These are phyloP conservation scores for Pseudopithomyces chartarum DNA, from an alignment of 2,329 filamentous ascomycete species.

Conservation along the genomic window DNA sequence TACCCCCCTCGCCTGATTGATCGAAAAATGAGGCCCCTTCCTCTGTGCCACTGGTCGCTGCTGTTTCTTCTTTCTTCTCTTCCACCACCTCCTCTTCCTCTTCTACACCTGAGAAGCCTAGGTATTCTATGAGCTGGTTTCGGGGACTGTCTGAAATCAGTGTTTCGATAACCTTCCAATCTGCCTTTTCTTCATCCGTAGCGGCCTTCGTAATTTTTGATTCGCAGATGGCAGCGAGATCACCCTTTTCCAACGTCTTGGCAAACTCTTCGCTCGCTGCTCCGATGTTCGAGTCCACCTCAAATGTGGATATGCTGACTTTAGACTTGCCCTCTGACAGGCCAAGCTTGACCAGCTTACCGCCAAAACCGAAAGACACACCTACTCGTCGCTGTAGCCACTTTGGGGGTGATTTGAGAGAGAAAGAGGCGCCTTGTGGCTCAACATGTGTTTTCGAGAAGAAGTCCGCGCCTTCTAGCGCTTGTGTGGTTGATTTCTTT, in stretches of 20 bases:
- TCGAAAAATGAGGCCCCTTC: slow-evolving; percentile 77
- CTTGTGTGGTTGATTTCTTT: slow-evolving; percentile 59
- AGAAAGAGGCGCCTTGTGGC: slow-evolving; percentile 88
- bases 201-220: slow-evolving; percentile 74
- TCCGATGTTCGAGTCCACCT: slow-evolving; percentile 84
- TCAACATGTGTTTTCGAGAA: slow-evolving; percentile 92
- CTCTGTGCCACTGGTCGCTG: slow-evolving; percentile 52
- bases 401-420: slow-evolving; percentile 80
- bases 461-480: slow-evolving; percentile 90
- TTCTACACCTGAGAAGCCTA: slow-evolving; percentile 75
- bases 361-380: slow-evolving; percentile 93
- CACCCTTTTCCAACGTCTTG: slow-evolving; percentile 74
- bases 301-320: slow-evolving; percentile 84
- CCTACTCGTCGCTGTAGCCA: slow-evolving; percentile 88
- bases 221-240: slow-evolving; percentile 80
- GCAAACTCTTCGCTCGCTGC: slow-evolving; percentile 86
- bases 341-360: slow-evolving; percentile 81
- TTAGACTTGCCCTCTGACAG: slow-evolving; percentile 74
- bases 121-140: slow-evolving; percentile 81
- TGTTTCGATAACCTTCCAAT: slow-evolving; percentile 94
- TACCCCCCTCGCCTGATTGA: slow-evolving; percentile 72
- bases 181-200: slow-evolving; percentile 89
- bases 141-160: slow-evolving; percentile 84
- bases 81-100: slow-evolving; percentile 44
- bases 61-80: slow-evolving; percentile 22